Conservation (phyloP, 371 early-diverging fungal genomes). For the Mucor circinelloides region DNA sequence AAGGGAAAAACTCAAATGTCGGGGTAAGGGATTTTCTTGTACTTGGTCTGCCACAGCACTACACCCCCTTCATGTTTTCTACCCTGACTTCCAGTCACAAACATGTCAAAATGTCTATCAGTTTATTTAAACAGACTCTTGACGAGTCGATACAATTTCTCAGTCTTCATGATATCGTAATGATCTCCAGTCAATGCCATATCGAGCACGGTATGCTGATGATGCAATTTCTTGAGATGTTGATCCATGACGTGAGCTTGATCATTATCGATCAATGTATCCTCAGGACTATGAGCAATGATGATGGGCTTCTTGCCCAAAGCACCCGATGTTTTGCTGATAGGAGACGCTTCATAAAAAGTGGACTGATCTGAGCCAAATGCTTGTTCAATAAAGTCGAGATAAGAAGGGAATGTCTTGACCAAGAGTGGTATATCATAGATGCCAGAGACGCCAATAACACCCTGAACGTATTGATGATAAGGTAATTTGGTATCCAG, state of each 20-base stretch:
- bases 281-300: slow-evolving; percentile 68
- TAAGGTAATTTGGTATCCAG: slow-evolving; percentile 46
- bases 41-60: background rate
- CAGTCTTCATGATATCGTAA: slow-evolving; percentile 56
- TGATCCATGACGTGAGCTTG: slow-evolving; percentile 61
- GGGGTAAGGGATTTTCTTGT: background rate
- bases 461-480: slow-evolving; percentile 26
- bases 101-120: background rate
- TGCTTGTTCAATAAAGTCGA: slow-evolving; percentile 70
- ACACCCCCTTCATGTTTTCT: background rate
- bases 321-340: slow-evolving; percentile 5
- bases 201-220: slow-evolving; percentile 34
- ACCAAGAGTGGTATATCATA: slow-evolving; percentile 73
- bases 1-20: background rate
- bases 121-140: background rate
- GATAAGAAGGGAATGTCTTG: slow-evolving; percentile 64
- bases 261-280: slow-evolving; percentile 64
- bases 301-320: slow-evolving; percentile 45
- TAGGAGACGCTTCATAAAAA: slow-evolving; percentile 54
- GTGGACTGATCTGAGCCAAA: slow-evolving; percentile 51
- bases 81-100: background rate
- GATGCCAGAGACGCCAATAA: slow-evolving; percentile 81
- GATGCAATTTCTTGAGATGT: slow-evolving; percentile 37
- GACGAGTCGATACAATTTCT: background rate
- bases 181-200: slow-evolving; percentile 58